These are phyloP conservation scores for Blastobotrys terrestris DNA, from an alignment of 805 yeast genomes.

Conservation along the genomic window DNA sequence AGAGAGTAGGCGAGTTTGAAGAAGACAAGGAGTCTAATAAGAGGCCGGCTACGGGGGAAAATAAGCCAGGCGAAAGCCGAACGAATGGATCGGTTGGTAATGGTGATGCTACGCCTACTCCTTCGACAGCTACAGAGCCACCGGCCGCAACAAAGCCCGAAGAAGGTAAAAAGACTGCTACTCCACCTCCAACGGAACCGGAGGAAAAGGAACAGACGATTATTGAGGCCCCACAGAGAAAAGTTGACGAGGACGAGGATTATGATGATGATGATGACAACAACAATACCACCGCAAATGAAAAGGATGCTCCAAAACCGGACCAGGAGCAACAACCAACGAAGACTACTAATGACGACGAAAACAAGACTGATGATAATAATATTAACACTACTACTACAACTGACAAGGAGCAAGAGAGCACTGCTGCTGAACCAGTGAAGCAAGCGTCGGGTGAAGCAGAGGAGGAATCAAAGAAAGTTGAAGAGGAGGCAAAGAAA, in stretches of 20 bases:
- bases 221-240: slow-evolving; percentile 29
- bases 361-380: not conserved
- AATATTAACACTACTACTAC: not conserved
- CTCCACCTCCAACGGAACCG: slow-evolving; percentile 1
- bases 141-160: not conserved
- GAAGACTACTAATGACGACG: not conserved
- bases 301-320: not conserved
- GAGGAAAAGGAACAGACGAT: not conserved
- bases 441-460: not conserved
- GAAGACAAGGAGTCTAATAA: slow-evolving; percentile 12
- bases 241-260: slow-evolving; percentile 41
- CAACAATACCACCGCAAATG: not conserved
- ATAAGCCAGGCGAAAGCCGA: not conserved
- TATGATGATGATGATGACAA: slow-evolving; percentile 34
- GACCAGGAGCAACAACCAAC: not conserved
- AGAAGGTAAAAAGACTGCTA: not conserved
- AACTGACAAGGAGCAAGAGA: slow-evolving; percentile 1
- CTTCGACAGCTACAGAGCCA: not conserved
- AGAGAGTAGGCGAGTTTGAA: slow-evolving; percentile 9
- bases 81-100: not conserved
- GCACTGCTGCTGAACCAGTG: not conserved
- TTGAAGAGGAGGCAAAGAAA: not conserved
- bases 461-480: not conserved
- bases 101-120: not conserved
- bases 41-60: slow-evolving; percentile 7